Conservation (phyloP, 176 grass and related monocot genomes). For the Musa beccarii region DNA sequence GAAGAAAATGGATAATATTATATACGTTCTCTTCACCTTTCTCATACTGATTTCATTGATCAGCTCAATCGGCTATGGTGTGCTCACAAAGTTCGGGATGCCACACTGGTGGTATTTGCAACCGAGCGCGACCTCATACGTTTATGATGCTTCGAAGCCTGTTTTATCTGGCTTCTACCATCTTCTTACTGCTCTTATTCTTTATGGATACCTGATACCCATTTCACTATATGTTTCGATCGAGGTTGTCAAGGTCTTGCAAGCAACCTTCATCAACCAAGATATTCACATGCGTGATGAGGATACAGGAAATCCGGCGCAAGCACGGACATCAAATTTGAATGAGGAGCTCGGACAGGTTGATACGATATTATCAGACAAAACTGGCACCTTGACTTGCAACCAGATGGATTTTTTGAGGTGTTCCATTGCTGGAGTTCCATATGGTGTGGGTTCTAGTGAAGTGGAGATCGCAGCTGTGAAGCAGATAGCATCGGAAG, state of each 20-base stretch:
- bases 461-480: slow-evolving; percentile 84
- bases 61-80: slow-evolving; percentile 79
- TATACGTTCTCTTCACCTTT: slow-evolving; percentile 82
- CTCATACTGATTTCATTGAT: slow-evolving; percentile 82
- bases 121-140: slow-evolving; percentile 36
- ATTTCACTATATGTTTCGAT: slow-evolving; percentile 94
- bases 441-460: slow-evolving; percentile 70
- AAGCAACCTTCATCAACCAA: slow-evolving; percentile 88
- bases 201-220: slow-evolving; percentile 92
- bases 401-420: slow-evolving; percentile 99
- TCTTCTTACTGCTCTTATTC: slow-evolving; percentile 96
- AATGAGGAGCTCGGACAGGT: slow-evolving; percentile 99
- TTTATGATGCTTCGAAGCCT: slow-evolving; percentile 51
- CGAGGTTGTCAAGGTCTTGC: slow-evolving; percentile 85
- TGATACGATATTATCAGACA: slow-evolving; percentile 82
- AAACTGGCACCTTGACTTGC: slow-evolving; percentile 94
- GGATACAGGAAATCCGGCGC: slow-evolving; percentile 70
- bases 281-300: slow-evolving; percentile 95
- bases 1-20: slow-evolving; percentile 89
- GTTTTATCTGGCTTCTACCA: slow-evolving; percentile 78
- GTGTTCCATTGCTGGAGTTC: slow-evolving; percentile 73
- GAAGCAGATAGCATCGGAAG: slow-evolving; percentile 74
- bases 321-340: slow-evolving; percentile 86
- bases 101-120: slow-evolving; percentile 77
- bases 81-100: slow-evolving; percentile 60